A percentile compares a stretch with the other conserved stretches of the same genome.
Conservation (phyloP, 2,329 filamentous ascomycete species). For the Fusarium torulosum region DNA sequence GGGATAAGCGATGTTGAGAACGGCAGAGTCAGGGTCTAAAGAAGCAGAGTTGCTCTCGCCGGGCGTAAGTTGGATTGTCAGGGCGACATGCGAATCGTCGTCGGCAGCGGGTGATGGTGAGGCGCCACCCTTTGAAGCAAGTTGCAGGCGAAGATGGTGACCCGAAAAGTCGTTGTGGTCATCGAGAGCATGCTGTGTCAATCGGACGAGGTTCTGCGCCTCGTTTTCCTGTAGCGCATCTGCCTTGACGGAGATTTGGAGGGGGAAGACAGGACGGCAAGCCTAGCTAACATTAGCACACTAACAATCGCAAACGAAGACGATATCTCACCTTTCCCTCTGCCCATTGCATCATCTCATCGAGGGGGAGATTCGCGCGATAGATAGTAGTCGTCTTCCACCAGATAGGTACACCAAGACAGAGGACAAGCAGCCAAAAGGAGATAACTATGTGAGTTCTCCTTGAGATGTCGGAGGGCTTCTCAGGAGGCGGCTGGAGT, state of each 20-base stretch:
- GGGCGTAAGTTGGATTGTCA: conserved; percentile 78
- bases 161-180: conserved; percentile 87
- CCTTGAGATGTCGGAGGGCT: conserved; percentile 73
- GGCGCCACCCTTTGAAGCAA: conserved; percentile 49
- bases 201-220: conserved; percentile 77
- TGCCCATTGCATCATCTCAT: conserved; percentile 91
- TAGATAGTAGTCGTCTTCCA: conserved; percentile 95
- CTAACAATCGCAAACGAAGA: accelerated
- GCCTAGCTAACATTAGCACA: conserved; percentile 65
- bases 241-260: conserved; percentile 83
- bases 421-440: conserved; percentile 89
- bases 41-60: conserved; percentile 71
- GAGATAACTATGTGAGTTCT: conserved; percentile 83
- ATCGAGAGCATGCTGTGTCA: conserved; percentile 89
- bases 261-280: conserved; percentile 88
- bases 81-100: conserved; percentile 66
- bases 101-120: conserved; percentile 44
- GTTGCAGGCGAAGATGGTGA: conserved; percentile 76
- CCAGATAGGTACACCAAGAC: conserved; percentile 93
- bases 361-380: conserved; percentile 83
- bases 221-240: conserved; percentile 74
- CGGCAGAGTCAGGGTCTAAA: conserved; percentile 76
- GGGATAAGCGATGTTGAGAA: conserved; percentile 83
- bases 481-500: conserved; percentile 78
- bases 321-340: conserved; percentile 77